phyloP scores from a whole-genome alignment of 2,329 filamentous ascomycete genomes.

The Diaporthe vaccinii region DNA sequence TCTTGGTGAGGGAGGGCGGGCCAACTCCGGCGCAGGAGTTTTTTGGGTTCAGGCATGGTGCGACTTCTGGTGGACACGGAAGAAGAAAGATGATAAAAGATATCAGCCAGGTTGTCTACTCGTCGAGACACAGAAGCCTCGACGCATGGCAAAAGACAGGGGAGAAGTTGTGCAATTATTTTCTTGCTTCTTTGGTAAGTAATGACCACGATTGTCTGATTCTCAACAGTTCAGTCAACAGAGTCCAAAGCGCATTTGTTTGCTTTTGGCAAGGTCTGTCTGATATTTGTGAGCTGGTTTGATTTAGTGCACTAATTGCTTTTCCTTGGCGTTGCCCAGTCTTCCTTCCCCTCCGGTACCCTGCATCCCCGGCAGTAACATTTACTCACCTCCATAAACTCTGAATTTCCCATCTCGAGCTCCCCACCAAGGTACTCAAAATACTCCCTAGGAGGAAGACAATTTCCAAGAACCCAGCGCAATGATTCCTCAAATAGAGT shows the following conservation, averaged over 20 bases:
- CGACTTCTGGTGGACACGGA: not conserved
- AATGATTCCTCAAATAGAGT: constrained; percentile 10
- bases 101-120: not conserved
- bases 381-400: constrained; percentile 7
- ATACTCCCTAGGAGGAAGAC: not conserved
- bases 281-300: not conserved
- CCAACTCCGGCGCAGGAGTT: not conserved
- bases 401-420: not conserved
- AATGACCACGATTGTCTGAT: not conserved
- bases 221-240: not conserved
- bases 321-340: not conserved
- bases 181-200: not conserved
- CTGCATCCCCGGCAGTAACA: constrained; percentile 25
- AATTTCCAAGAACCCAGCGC: not conserved
- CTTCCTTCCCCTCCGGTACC: not conserved
- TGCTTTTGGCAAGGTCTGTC: not conserved
- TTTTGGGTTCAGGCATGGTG: not conserved
- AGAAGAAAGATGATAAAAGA: not conserved
- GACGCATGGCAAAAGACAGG: not conserved
- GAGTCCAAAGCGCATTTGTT: not conserved
- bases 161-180: not conserved
- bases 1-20: not conserved
- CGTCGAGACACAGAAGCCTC: not conserved
- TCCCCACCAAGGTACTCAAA: not conserved
- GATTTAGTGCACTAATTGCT: not conserved